phyloP scores from a whole-genome alignment of 805 yeast species.

The Pichia kluyveri region DNA sequence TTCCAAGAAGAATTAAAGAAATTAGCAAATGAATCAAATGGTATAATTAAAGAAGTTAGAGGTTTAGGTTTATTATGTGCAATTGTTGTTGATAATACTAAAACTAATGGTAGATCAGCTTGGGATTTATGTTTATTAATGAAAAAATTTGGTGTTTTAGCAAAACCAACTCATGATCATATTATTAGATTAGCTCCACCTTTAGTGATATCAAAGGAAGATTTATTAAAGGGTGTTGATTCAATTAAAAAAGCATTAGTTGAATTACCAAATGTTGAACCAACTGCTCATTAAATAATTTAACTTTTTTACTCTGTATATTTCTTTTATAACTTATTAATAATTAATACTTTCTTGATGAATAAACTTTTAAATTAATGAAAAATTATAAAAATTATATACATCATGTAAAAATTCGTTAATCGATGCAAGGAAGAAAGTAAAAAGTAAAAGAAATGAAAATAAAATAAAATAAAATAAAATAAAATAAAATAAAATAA shows the following conservation, averaged over 20 bases:
- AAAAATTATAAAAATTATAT: no score
- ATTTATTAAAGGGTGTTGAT: slow-evolving; percentile 71
- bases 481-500: no score
- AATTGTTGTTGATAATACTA: slow-evolving; percentile 77
- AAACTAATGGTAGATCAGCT: slow-evolving; percentile 83
- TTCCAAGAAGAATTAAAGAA: slow-evolving; percentile 51
- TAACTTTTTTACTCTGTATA: neutral
- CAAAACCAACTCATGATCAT: slow-evolving; percentile 92
- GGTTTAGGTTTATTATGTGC: slow-evolving; percentile 87
- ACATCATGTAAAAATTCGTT: no score
- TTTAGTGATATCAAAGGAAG: slow-evolving; percentile 80
- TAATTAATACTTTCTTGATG: no score
- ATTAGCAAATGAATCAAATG: slow-evolving; percentile 39
- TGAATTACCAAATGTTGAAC: slow-evolving; percentile 46
- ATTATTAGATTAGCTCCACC: slow-evolving; percentile 97
- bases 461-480: no score
- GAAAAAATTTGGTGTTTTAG: slow-evolving; percentile 83
- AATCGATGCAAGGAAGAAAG: no score
- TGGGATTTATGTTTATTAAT: slow-evolving; percentile 92
- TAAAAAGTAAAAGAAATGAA: no score
- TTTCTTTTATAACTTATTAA: neutral
- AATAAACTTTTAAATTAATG: no score
- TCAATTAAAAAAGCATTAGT: slow-evolving; percentile 55
- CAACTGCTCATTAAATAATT: slow-evolving; percentile 29
- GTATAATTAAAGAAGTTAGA: slow-evolving; percentile 54